Evolutionary conservation across 805 yeast genomes (phyloP).

Genomic region (Peterozyma xylosa): DNA sequence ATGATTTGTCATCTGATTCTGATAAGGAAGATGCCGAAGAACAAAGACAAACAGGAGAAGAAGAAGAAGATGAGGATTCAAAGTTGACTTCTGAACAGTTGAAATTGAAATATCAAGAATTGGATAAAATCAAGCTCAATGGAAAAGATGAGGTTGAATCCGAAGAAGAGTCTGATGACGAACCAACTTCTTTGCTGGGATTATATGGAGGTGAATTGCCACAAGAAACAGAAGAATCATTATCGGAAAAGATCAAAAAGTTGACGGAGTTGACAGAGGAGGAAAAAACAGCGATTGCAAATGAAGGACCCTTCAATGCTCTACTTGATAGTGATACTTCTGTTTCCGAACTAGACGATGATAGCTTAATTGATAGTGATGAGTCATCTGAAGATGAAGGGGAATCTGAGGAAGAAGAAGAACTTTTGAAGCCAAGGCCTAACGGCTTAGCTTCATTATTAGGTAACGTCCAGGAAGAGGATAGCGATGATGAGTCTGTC

Average conservation of each 20-base stretch:
- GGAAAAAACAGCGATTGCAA: constrained; percentile 4
- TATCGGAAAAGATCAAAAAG: not conserved
- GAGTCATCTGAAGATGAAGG: constrained; percentile 10
- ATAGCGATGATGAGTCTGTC: constrained; percentile 28
- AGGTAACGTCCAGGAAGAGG: constrained; percentile 19
- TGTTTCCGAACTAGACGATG: constrained; percentile 14
- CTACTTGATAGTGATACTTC: constrained; percentile 16
- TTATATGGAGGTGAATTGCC: not conserved
- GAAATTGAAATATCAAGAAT: constrained; percentile 43
- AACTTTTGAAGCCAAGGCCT: constrained; percentile 11
- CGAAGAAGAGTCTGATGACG: constrained; percentile 13
- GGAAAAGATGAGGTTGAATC: constrained; percentile 7
- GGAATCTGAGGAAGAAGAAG: constrained; percentile 13
- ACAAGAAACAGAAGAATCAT: not conserved
- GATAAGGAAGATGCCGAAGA: constrained; percentile 14
- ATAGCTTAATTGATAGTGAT: constrained; percentile 6
- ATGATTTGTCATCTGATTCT: constrained; percentile 16
- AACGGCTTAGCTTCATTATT: constrained; percentile 29
- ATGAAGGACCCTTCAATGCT: constrained; percentile 10
- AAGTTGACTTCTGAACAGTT: constrained; percentile 49
- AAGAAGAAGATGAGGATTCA: constrained; percentile 32
- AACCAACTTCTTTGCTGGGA: constrained; percentile 4
- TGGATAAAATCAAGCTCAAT: constrained; percentile 14
- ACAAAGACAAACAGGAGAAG: constrained; percentile 15
- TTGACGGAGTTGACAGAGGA: constrained; percentile 6